These are phyloP conservation scores for Knoxdaviesia proteae DNA, from an alignment of 2,329 filamentous ascomycete species.

Conservation along the genomic window DNA sequence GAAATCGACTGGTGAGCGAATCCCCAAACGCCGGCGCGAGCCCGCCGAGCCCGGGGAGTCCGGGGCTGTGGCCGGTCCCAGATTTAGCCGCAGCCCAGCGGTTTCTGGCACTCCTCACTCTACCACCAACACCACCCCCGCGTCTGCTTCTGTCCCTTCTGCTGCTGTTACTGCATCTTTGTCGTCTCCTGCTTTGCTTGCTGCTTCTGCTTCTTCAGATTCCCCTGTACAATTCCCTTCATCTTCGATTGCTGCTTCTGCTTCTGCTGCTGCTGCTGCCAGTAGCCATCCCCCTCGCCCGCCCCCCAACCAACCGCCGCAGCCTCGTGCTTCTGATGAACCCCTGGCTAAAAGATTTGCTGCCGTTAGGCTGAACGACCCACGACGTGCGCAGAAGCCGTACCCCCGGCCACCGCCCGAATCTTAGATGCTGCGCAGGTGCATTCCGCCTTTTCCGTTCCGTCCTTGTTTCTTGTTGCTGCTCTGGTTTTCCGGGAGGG, in stretches of 20 bases:
- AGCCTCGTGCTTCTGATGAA: slow-evolving; percentile 16
- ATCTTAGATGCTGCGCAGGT: not conserved
- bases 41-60: slow-evolving; percentile 10
- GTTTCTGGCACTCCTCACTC: slow-evolving; percentile 4
- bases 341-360: slow-evolving; percentile 45
- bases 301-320: too few relatives aligned
- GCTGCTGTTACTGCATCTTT: slow-evolving; percentile 9
- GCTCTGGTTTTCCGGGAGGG: too few relatives aligned
- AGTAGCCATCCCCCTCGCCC: slow-evolving; percentile 10
- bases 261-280: not conserved
- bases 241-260: slow-evolving; percentile 1
- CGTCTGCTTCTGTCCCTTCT: slow-evolving; percentile 6
- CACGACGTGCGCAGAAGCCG: slow-evolving; percentile 4
- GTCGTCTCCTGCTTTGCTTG: slow-evolving; percentile 9
- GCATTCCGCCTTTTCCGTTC: too few relatives aligned
- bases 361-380: slow-evolving; percentile 40
- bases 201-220: slow-evolving; percentile 4
- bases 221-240: not conserved
- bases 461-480: too few relatives aligned
- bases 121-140: slow-evolving; percentile 5
- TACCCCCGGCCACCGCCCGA: slow-evolving; percentile 1
- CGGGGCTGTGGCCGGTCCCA: slow-evolving; percentile 7
- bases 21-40: slow-evolving; percentile 48
- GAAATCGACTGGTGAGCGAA: slow-evolving; percentile 92
- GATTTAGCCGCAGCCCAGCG: slow-evolving; percentile 2